These are phyloP conservation scores for Apiospora saccharicola DNA, from an alignment of 2,329 filamentous ascomycete genomes.

Conservation along the genomic window DNA sequence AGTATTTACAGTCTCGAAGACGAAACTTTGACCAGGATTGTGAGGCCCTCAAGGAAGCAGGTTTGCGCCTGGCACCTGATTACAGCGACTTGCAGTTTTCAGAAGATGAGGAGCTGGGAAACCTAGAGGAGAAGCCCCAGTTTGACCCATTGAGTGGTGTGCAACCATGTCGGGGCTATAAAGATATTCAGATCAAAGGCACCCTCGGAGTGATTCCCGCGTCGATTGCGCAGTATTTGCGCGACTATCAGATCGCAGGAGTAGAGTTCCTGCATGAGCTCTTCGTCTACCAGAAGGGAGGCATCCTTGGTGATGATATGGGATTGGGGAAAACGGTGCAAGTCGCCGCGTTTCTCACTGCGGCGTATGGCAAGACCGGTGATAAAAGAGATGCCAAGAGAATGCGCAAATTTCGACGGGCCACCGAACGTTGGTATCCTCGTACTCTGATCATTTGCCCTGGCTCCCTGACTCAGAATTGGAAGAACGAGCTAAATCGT, in stretches of 20 bases:
- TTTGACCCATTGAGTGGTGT: conserved; percentile 64
- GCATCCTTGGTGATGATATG: conserved; percentile 96
- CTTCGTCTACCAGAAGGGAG: conserved; percentile 91
- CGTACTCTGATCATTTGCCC: conserved; percentile 87
- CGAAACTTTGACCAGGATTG: conserved; percentile 67
- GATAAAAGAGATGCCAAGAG: conserved; percentile 85
- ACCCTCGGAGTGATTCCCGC: conserved; percentile 86
- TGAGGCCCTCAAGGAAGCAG: conserved; percentile 65
- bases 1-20: conserved; percentile 74
- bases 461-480: conserved; percentile 87
- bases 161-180: conserved; percentile 73
- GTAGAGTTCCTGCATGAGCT: conserved; percentile 85
- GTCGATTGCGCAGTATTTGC: conserved; percentile 87
- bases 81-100: conserved; percentile 81
- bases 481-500: conserved; percentile 82
- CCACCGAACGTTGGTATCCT: conserved; percentile 77
- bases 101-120: conserved; percentile 68
- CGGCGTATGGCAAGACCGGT: conserved; percentile 91
- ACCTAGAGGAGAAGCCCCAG: conserved; percentile 72
- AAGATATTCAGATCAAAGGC: conserved; percentile 76
- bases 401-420: conserved; percentile 83
- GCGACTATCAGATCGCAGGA: conserved; percentile 90
- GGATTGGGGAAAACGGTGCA: conserved; percentile 97
- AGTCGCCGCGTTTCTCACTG: conserved; percentile 89
- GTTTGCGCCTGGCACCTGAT: conserved; percentile 78